A percentile compares a stretch with the other conserved stretches of the same genome.
Conservation (phyloP, 2,329 filamentous ascomycete species). For the Cladosporium sp. region DNA sequence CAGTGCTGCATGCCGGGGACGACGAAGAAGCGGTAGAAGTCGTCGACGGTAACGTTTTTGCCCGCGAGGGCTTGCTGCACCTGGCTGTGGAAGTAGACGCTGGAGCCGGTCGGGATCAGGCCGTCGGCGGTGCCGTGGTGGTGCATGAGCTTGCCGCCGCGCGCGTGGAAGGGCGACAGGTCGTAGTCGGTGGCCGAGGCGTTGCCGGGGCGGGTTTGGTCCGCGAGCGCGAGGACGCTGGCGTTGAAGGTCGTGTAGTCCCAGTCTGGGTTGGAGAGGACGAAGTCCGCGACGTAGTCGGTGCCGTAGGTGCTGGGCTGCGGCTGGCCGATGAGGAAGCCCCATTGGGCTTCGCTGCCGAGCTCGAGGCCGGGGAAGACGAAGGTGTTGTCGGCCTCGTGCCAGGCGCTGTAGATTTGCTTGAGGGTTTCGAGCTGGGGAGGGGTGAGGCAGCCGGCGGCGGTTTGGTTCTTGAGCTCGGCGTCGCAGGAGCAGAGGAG, state of each 20-base stretch:
- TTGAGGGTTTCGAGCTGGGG: slow-evolving; percentile 40
- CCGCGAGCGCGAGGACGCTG: slow-evolving; percentile 34
- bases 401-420: slow-evolving; percentile 38
- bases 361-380: slow-evolving; percentile 36
- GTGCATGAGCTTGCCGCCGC: slow-evolving; percentile 36
- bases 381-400: slow-evolving; percentile 36
- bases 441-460: slow-evolving; percentile 37
- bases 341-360: slow-evolving; percentile 34
- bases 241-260: slow-evolving; percentile 35
- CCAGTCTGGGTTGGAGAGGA: slow-evolving; percentile 35
- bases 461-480: slow-evolving; percentile 19
- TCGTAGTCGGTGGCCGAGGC: slow-evolving; percentile 45
- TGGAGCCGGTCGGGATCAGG: slow-evolving; percentile 46
- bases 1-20: slow-evolving; percentile 43
- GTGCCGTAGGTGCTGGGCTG: slow-evolving; percentile 33
- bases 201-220: slow-evolving; percentile 41
- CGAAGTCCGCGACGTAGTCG: slow-evolving; percentile 39
- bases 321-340: slow-evolving; percentile 32
- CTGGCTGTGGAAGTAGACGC: slow-evolving; percentile 47
- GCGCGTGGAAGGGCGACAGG: slow-evolving; percentile 39
- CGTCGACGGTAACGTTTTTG: slow-evolving; percentile 31
- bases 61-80: slow-evolving; percentile 34
- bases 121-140: slow-evolving; percentile 42
- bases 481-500: slow-evolving; percentile 33
- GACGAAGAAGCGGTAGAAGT: slow-evolving; percentile 39